Conservation (phyloP, 1,284 basidiomycete species). For the Apiotrichum mycotoxinovorans region DNA sequence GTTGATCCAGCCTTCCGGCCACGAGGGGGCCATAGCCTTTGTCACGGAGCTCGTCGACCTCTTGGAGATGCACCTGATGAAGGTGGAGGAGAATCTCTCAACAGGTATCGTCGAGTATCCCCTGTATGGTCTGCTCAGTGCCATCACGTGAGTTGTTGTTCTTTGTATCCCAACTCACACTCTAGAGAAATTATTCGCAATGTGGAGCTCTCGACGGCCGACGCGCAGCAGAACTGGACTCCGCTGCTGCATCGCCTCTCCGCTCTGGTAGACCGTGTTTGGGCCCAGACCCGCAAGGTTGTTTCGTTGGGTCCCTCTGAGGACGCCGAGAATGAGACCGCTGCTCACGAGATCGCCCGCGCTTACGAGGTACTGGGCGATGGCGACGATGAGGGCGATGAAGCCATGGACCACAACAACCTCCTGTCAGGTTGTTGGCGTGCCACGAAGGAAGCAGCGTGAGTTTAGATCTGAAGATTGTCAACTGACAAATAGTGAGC, state of each 20-base stretch:
- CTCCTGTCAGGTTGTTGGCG: conserved; percentile 48
- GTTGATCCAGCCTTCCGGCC: conserved; percentile 19
- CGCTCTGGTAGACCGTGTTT: conserved; percentile 34
- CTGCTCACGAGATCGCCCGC: conserved; percentile 48
- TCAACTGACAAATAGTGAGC: conserved; percentile 28
- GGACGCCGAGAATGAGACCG: conserved; percentile 18
- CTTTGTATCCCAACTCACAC: background rate
- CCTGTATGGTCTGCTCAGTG: conserved; percentile 43
- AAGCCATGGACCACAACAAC: conserved; percentile 34
- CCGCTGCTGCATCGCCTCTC: conserved; percentile 27
- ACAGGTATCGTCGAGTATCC: conserved; percentile 37
- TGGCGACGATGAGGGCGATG: conserved; percentile 30
- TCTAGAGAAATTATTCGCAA: conserved; percentile 28
- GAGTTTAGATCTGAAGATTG: conserved; percentile 8
- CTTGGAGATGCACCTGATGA: conserved; percentile 30
- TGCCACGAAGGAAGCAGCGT: conserved; percentile 47
- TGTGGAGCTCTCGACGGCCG: conserved; percentile 15
- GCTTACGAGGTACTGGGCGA: conserved; percentile 41
- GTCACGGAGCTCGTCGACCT: conserved; percentile 24
- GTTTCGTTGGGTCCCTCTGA: conserved; percentile 32
- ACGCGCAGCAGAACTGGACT: conserved; percentile 22
- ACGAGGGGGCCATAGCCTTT: conserved; percentile 21
- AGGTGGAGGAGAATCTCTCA: conserved; percentile 33
- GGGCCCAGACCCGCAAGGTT: conserved; percentile 40
- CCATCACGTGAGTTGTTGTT: conserved; percentile 32